Conservation (phyloP, 139 green algal species). For the Gonium pectorale region DNA sequence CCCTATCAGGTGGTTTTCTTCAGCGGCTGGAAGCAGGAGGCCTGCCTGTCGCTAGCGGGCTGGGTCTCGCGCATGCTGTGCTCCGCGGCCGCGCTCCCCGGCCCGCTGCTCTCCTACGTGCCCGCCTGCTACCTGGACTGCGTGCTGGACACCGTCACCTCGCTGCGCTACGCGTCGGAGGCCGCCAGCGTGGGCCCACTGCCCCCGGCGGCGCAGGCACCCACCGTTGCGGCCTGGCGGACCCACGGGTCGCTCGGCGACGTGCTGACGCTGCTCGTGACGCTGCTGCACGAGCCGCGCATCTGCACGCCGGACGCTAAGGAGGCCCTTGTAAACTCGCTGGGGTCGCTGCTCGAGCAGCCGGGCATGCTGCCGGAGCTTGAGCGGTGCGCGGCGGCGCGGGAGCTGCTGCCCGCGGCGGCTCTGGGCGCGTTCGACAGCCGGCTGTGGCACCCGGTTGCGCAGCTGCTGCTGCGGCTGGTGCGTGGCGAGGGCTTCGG, state of each 20-base stretch:
- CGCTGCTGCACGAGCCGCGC: conserved; percentile 41
- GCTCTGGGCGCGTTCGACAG: conserved; percentile 79
- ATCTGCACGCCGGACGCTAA: conserved; percentile 58
- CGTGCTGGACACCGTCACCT: conserved; percentile 30
- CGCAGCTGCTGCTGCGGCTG: conserved; percentile 52
- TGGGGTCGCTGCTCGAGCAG: conserved; percentile 33
- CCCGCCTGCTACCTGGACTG: conserved; percentile 62
- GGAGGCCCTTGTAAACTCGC: conserved; percentile 49
- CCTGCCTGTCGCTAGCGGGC: conserved; percentile 2
- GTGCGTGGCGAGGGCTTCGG: conserved; percentile 55
- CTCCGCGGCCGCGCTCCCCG: conserved; percentile 44
- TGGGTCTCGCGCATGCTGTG: conserved; percentile 6
- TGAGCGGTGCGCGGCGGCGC: conserved; percentile 63
- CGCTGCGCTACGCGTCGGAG: background rate
- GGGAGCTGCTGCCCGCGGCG: conserved; percentile 59
- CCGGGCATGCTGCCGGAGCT: conserved; percentile 62
- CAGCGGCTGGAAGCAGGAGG: conserved; percentile 57
- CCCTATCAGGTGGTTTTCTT: conserved; percentile 61
- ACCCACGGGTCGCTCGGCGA: conserved; percentile 37
- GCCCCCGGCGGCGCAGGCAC: background rate
- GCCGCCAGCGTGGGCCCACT: background rate
- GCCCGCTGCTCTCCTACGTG: conserved; percentile 67
- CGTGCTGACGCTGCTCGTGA: conserved; percentile 27
- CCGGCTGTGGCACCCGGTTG: conserved; percentile 82
- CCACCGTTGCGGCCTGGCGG: background rate